Evolutionary conservation across 2,329 filamentous ascomycete species (phyloP), one percentile per base, ranked within the genome.

Genomic region (Epichloe bromicola): DNA sequence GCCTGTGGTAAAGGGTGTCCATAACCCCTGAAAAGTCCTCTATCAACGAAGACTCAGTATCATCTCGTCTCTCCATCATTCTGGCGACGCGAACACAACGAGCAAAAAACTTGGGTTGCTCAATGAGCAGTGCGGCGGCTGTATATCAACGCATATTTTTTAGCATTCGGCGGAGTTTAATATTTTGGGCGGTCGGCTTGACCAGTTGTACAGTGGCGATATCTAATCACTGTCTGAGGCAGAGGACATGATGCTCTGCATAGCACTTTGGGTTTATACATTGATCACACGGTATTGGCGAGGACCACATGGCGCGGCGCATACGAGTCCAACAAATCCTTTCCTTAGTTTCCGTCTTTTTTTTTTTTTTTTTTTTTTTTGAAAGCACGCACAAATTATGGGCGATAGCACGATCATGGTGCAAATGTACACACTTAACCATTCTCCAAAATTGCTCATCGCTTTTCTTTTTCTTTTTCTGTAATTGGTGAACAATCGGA

Each of bases 1-100:
- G 69, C 50, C 72, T 73, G 68, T 74, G 71, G 71, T 74, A 58
- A 71, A 54, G 51, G 47, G 48, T 46, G 30, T 53, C 11, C 15
- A 12, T 19, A 38, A 47, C 46, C 37, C 43, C 26, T 26, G 38
- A 47, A 19, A 38, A 11, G 30, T 44, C 51, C 48, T 46, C 50
- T 54, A 51, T 50, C 40, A 51, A 26, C 53, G 33, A 49, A 30
- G 48, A 30, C 30, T 30, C 5, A 8, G 57, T 58, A 56, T 57
- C 23, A 48, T 14, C 15, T 17, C 11, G 36, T 26, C 26, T 17
- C 14, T 50, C 20, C 15, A 44, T 46, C 10, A 17, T 41, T 30
- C 37, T 20, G 52, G 51, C 51, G 37, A 49, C 33, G 33, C 52
- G 46, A 55, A 56, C 49, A 55, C 56, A 54, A 23, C n/a, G 34